Conservation (phyloP, 306 rosid genomes). For the Clitoria ternatea region DNA sequence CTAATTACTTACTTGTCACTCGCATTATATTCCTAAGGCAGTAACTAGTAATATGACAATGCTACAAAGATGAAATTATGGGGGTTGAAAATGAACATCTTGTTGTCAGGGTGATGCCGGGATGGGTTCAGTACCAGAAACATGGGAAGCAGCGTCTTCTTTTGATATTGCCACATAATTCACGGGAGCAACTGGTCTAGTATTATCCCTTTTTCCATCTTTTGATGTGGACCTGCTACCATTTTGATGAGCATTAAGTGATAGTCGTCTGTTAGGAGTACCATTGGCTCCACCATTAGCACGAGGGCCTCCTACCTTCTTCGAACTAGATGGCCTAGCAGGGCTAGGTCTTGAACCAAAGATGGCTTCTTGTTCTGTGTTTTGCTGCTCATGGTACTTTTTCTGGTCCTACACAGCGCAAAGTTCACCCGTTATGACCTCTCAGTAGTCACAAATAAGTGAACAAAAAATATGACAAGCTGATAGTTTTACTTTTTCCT, state of each 20-base stretch:
- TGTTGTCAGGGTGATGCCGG: slow-evolving; percentile 60
- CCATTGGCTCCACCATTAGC: slow-evolving; percentile 80
- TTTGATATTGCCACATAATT: slow-evolving; percentile 83
- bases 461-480: background rate
- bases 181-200: slow-evolving; percentile 68
- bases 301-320: slow-evolving; percentile 81
- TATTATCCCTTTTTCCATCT: slow-evolving; percentile 68
- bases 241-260: slow-evolving; percentile 84
- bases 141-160: slow-evolving; percentile 77
- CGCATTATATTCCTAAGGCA: slow-evolving; percentile 53
- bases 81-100: slow-evolving; percentile 21
- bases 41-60: slow-evolving; percentile 42
- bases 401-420: slow-evolving; percentile 75
- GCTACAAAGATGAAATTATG: slow-evolving; percentile 46
- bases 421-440: background rate
- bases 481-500: background rate
- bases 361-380: slow-evolving; percentile 69
- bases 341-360: slow-evolving; percentile 82
- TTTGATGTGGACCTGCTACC: slow-evolving; percentile 70
- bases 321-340: slow-evolving; percentile 66
- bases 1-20: slow-evolving; percentile 39
- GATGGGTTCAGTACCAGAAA: slow-evolving; percentile 68
- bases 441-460: background rate
- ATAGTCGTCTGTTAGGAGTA: slow-evolving; percentile 77
- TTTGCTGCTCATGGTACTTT: slow-evolving; percentile 74